These are phyloP conservation scores for Penicillium sp. DNA, from an alignment of 2,329 filamentous ascomycete species.

Conservation along the genomic window DNA sequence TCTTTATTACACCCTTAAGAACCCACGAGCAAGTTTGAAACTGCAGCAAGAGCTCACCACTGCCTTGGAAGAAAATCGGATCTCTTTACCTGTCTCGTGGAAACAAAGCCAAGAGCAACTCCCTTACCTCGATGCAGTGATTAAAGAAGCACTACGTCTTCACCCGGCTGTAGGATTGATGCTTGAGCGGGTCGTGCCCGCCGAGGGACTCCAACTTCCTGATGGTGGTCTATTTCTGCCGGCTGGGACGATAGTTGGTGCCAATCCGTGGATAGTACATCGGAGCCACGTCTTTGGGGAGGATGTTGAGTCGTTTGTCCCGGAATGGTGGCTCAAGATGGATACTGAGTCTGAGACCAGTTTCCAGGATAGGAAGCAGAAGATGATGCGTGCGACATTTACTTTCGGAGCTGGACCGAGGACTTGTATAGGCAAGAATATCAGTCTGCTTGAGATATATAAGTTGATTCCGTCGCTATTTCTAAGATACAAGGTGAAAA, in stretches of 20 bases:
- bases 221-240: conserved; percentile 23
- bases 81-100: conserved; percentile 25
- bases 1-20: conserved; percentile 36
- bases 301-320: conserved; percentile 22
- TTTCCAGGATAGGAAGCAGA: conserved; percentile 17
- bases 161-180: conserved; percentile 27
- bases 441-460: conserved; percentile 58
- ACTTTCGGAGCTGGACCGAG: conserved; percentile 56
- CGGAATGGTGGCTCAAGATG: conserved; percentile 26
- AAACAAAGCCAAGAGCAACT: conserved; percentile 28
- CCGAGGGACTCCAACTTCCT: conserved; percentile 23
- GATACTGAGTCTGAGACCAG: conserved; percentile 14
- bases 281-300: conserved; percentile 21
- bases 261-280: conserved; percentile 36
- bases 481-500: conserved; percentile 29
- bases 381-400: conserved; percentile 26
- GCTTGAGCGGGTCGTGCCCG: conserved; percentile 28
- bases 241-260: conserved; percentile 33
- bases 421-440: conserved; percentile 56
- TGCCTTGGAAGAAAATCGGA: conserved; percentile 28
- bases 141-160: conserved; percentile 30
- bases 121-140: conserved; percentile 32
- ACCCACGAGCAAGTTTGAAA: conserved; percentile 39
- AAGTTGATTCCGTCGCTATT: conserved; percentile 57
- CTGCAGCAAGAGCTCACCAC: conserved; percentile 47